Conservation (phyloP, 257 asterid species). For the Perilla frutescens region DNA sequence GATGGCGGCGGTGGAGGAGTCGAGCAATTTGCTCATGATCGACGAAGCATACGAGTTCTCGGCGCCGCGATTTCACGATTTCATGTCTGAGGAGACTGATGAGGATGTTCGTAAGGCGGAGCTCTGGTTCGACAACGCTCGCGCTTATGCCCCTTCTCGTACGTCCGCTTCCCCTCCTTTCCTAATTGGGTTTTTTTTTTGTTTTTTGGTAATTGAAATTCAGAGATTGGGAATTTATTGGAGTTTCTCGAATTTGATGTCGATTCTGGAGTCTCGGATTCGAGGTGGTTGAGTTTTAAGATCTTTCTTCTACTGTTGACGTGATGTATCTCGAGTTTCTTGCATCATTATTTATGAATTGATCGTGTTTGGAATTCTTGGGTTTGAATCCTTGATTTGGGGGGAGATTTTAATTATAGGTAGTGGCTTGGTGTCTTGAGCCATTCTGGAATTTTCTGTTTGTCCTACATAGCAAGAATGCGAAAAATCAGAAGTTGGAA, state of each 20-base stretch:
- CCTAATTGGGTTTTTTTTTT: neutral
- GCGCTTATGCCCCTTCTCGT: conserved; percentile 91
- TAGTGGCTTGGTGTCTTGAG: neutral
- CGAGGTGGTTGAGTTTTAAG: neutral
- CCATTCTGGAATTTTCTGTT: neutral
- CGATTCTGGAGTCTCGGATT: conserved; percentile 9
- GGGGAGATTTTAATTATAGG: neutral
- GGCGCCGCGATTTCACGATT: conserved; percentile 79
- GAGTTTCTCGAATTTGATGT: neutral
- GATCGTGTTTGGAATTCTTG: neutral
- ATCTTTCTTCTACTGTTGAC: neutral
- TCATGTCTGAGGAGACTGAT: conserved; percentile 65
- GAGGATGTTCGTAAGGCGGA: conserved; percentile 71
- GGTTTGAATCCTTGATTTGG: conserved; percentile 20
- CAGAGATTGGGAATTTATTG: neutral
- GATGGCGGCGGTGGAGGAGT: conserved; percentile 62
- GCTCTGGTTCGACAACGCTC: conserved; percentile 73
- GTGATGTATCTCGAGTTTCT: neutral
- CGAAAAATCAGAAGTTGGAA: neutral
- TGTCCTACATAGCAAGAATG: conserved; percentile 4
- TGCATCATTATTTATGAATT: neutral
- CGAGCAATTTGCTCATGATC: conserved; percentile 44
- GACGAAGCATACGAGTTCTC: conserved; percentile 82
- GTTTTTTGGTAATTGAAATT: neutral
- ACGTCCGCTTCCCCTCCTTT: conserved; percentile 39